Base-by-base conservation (phyloP, 2,329 filamentous ascomycete genomes). In the Zelopaecilomyces penicillatus region DNA sequence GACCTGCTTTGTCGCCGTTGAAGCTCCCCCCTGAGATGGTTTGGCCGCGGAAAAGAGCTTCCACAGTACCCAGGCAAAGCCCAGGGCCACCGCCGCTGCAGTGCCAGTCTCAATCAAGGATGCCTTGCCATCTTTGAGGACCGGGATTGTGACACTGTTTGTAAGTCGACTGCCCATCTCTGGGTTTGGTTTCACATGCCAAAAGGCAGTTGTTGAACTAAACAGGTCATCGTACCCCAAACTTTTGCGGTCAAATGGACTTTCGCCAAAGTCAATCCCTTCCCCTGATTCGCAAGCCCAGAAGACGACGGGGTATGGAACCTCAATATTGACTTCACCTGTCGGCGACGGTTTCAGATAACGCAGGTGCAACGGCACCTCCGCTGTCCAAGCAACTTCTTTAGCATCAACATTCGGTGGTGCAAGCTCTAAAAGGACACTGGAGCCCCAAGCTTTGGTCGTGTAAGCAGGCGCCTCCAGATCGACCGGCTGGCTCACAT, bases 401-500 rank as follows among this genome's bases (percentile, higher is more conserved):
- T 60, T 54, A 5, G 54, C 46, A 6, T 53, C 46, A 5, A 53
- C 10, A 1, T 55, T 48, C 0, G 83, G 78, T 1, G 74, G 70
- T 0, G 78, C 76, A 34, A 97, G 73, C 59, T 93, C 82, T 19
- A 96, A 65, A 4, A 96, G 73, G 11, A 88, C 72, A 11, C 76
- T 80, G 0, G 85, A 90, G 5, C 91, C 91, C 91, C 91, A 96
- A 30, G 73, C 64, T 5, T 74, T 59, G 30, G 88, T 75, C 2
- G 82, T 79, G 70, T 94, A 97, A 55, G 84, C 83, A 1, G 91
- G 91, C 0, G 88, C 89, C 67, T 97, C 91, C 43, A 97, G 81
- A 54, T 97, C 90, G 5, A 90, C 85, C 19, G 87, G 86, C 9
- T 85, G 77, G 28, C 80, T 81, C 10, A 87, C 75, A 51, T 83